Percentiles rank a stretch among this genome's conserved stretches.
phyloP scores from a whole-genome alignment of 495 filamentous ascomycete genomes.

The Penicillium pulvis region DNA sequence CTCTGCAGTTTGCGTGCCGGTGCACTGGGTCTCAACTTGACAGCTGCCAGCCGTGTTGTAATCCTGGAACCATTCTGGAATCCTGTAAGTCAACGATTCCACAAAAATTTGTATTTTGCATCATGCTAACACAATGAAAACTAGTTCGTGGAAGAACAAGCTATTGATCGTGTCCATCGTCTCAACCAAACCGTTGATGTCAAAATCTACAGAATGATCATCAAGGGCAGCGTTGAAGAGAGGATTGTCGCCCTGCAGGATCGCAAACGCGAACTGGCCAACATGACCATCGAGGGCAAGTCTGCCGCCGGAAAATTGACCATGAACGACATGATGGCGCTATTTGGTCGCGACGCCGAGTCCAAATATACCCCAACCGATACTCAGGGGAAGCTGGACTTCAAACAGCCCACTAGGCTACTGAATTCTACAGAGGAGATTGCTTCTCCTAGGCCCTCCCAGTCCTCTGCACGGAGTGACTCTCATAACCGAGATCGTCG shows the following conservation, averaged over 20 bases:
- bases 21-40: slow-evolving; percentile 89
- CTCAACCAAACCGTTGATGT: slow-evolving; percentile 94
- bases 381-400: slow-evolving; percentile 33
- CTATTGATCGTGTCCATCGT: slow-evolving; percentile 95
- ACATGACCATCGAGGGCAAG: slow-evolving; percentile 81
- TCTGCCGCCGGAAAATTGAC: slow-evolving; percentile 76
- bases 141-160: slow-evolving; percentile 95
- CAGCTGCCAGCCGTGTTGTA: slow-evolving; percentile 88
- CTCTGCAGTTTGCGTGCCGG: slow-evolving; percentile 94
- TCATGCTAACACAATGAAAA: slow-evolving; percentile 24
- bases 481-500: slow-evolving; percentile 34
- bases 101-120: not conserved
- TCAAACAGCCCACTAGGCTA: slow-evolving; percentile 32
- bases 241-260: slow-evolving; percentile 90
- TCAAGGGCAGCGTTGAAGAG: slow-evolving; percentile 84
- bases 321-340: slow-evolving; percentile 88
- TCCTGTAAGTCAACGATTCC: slow-evolving; percentile 58
- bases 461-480: slow-evolving; percentile 19
- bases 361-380: slow-evolving; percentile 38
- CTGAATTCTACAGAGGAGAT: slow-evolving; percentile 27
- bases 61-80: slow-evolving; percentile 99
- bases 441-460: slow-evolving; percentile 15
- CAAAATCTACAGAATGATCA: slow-evolving; percentile 88
- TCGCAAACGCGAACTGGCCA: slow-evolving; percentile 85
- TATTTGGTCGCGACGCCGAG: slow-evolving; percentile 82